Percentiles rank a stretch among this genome's conserved stretches.
phyloP scores from a whole-genome alignment of 768 basidiomycete genomes.

The Mycena maculata region DNA sequence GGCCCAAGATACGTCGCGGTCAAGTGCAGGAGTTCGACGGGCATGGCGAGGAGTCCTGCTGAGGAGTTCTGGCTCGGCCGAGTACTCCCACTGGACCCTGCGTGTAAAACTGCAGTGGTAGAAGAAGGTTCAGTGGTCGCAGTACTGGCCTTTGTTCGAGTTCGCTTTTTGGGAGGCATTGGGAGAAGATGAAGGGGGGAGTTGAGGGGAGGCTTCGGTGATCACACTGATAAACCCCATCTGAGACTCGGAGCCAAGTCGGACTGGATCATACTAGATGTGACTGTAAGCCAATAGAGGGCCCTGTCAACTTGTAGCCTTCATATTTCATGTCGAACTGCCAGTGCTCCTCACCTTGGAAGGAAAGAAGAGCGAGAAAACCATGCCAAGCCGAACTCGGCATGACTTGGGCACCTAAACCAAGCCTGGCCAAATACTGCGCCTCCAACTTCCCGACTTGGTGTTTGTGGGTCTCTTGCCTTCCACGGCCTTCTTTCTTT shows the following conservation, averaged over 20 bases:
- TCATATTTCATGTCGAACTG: too few relatives aligned
- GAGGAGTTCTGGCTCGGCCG: neutral
- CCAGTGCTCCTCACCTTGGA: too few relatives aligned
- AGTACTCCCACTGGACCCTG: too few relatives aligned
- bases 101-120: neutral
- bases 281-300: too few relatives aligned
- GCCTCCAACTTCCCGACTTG: slow-evolving; percentile 18
- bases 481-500: neutral
- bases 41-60: slow-evolving; percentile 1
- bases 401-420: neutral
- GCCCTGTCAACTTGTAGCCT: too few relatives aligned
- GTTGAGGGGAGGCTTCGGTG: too few relatives aligned
- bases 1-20: slow-evolving; percentile 11
- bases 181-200: too few relatives aligned
- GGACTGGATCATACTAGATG: too few relatives aligned
- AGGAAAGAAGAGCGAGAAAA: too few relatives aligned
- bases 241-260: too few relatives aligned
- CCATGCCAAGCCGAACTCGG: too few relatives aligned
- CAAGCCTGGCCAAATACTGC: slow-evolving; percentile 1
- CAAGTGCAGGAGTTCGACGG: slow-evolving; percentile 11
- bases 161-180: slow-evolving; percentile 8
- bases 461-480: neutral
- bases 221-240: too few relatives aligned
- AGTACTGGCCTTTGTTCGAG: neutral
- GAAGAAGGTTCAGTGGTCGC: neutral